Evolutionary conservation across 257 asterid species (phyloP), one percentile per base, ranked within the genome.

Genomic region (Solanum bulbocastanum): DNA sequence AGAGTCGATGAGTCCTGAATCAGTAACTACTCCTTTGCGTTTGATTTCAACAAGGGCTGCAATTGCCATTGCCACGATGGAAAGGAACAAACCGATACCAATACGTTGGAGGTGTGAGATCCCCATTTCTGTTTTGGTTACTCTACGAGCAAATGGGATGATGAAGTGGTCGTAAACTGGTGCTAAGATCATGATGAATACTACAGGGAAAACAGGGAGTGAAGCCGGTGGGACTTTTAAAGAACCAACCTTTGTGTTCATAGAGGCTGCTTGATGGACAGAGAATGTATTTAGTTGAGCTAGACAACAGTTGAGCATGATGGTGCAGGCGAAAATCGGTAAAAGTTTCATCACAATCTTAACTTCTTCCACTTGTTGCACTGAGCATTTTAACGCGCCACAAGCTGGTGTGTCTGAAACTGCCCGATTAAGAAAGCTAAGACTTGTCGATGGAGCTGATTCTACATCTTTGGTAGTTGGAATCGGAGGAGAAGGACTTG

Each of bases 261-360:
- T 97, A 30, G 98, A 93, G 66, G 99, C 98, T 5, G 99, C 98
- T 91, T 96, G 99, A 52, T 95, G 97, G 87, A 96, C 98, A 1
- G 99, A 97, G 90, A 94, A 97, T 8, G 99, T 97, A 74, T 98
- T 92, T 74, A 97, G 98, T 73, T 97, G 99, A 36, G 99, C 98
- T 0, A 97, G 94, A 87, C 99, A 97, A 78, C 96, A 91, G 88
- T 95, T 97, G 83, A 97, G 96, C 92, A 97, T 91, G 84, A 97
- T 90, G 18, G 99, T 95, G 94, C 96, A 94, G 8, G 92, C 97
- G 37, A 97, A 97, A n/a, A 95, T 95, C 3, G 99, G 99, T 44
- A 97, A 91, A 84, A 95, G 91, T 90, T 92, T 95, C 3, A 94
- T 49, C 40, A 97, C 98, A 16, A 94, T 78, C 87, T 97, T 97